Evolutionary conservation across 2,329 filamentous ascomycete genomes (phyloP), one percentile per base, ranked within the genome.

Genomic region (Mollisia scopiformis): DNA sequence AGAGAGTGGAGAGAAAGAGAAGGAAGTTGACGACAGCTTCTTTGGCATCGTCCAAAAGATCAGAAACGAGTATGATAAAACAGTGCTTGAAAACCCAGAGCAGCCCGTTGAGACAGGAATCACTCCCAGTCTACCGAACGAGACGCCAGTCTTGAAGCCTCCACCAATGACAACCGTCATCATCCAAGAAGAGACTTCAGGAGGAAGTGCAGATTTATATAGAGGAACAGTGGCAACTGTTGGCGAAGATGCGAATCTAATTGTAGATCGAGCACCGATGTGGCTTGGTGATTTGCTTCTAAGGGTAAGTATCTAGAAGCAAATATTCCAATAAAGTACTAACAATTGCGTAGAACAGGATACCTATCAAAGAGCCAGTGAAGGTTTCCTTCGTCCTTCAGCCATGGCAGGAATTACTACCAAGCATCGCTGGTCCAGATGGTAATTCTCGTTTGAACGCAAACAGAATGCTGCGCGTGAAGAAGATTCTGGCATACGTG

Each of bases 371-470:
- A 78, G 95, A 98, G n/a, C 88, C 93, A 1, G 86, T 94, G 68
- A 99, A 99, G 81, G 88, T 98, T n/a, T 93, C 92, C 3, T 99
- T 99, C 72, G 85, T 97, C 16, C 81, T 99, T 25, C 87, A 95
- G 68, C 93, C 95, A 0, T 93, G 85, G 78, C 83, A 91, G 69
- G 88, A 92, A 66, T 78, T 83, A 27, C 79, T 98, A 55, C 92
- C 93, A 0, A 84, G 83, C 57, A 89, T 97, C 53, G 85, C 89
- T 31, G 85, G 87, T 25, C 77, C 86, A 3, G 93, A 96, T 72
- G 89, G 81, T 55, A 96, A 94, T 75, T 94, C 93, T 67, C 88
- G 95, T 25, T 82, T 99, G 55, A 99, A 98, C 74, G 95, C 95
- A 11, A 99, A 98, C 73, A 87, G 94, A 58, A 98, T 99, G 95